A percentile compares a stretch with the other conserved stretches of the same genome.
These are phyloP conservation scores for Aspergillus kassunensis DNA, from an alignment of 495 filamentous ascomycete species.

Conservation along the genomic window DNA sequence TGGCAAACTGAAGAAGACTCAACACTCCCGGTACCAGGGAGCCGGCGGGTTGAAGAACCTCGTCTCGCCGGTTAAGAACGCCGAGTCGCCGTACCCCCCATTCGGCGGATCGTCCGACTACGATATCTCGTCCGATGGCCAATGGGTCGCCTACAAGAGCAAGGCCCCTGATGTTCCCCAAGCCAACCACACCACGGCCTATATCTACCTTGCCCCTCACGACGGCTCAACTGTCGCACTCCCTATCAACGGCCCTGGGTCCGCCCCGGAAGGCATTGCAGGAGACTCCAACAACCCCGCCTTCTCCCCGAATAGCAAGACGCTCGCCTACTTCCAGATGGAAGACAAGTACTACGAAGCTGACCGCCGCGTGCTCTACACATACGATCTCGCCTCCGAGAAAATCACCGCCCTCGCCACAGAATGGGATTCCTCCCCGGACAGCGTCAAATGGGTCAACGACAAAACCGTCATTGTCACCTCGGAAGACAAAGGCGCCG, in stretches of 20 bases:
- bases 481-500: constrained; percentile 29
- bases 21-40: constrained; percentile 13
- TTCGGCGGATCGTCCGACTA: constrained; percentile 40
- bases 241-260: constrained; percentile 34
- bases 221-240: constrained; percentile 29
- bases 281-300: constrained; percentile 31
- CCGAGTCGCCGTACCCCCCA: constrained; percentile 43
- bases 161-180: constrained; percentile 38
- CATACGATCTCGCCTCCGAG: constrained; percentile 29
- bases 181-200: constrained; percentile 36
- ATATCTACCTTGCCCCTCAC: constrained; percentile 38
- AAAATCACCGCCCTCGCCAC: constrained; percentile 29
- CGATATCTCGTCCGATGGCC: constrained; percentile 37
- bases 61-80: constrained; percentile 38
- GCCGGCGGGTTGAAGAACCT: constrained; percentile 36
- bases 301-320: constrained; percentile 37
- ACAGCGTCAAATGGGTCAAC: constrained; percentile 34
- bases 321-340: constrained; percentile 41
- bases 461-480: constrained; percentile 28
- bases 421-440: constrained; percentile 40
- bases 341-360: constrained; percentile 33
- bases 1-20: constrained; percentile 29
- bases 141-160: constrained; percentile 40
- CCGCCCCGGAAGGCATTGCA: constrained; percentile 25
- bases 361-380: constrained; percentile 33